Percentiles rank a stretch among this genome's conserved stretches.
Evolutionary conservation across 768 basidiomycete species (phyloP).

Genomic region (Lentinula sp.): DNA sequence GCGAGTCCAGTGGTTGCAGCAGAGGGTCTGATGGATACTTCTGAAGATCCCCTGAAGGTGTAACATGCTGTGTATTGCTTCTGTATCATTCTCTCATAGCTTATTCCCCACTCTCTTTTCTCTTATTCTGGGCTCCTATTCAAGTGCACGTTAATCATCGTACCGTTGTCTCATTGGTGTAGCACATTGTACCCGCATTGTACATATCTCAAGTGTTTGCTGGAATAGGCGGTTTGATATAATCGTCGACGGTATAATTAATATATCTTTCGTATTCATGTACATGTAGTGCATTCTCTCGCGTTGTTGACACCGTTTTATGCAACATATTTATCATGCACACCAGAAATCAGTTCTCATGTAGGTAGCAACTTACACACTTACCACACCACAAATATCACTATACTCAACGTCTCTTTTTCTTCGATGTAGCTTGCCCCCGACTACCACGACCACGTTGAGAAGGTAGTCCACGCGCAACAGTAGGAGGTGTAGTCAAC

Average conservation of each 20-base stretch:
- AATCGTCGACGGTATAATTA: constrained; percentile 11
- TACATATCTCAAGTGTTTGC: constrained; percentile 15
- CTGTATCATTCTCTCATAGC: constrained; percentile 11
- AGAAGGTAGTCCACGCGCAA: background rate
- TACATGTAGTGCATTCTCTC: background rate
- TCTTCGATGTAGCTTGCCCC: background rate
- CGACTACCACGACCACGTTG: background rate
- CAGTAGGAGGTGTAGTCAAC: constrained; percentile 1
- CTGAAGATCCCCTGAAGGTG: constrained; percentile 49
- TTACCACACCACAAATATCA: too few relatives aligned
- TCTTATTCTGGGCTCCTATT: constrained; percentile 13
- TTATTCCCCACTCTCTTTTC: constrained; percentile 10
- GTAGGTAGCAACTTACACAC: background rate
- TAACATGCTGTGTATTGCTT: constrained; percentile 4
- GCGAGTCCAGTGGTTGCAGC: constrained; percentile 46
- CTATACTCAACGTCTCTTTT: background rate
- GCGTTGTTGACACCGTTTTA: background rate
- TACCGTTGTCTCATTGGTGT: constrained; percentile 19
- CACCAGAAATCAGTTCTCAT: too few relatives aligned
- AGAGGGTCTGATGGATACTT: constrained; percentile 62
- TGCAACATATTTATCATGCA: background rate
- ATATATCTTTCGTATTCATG: background rate
- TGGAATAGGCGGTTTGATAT: constrained; percentile 17
- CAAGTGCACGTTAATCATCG: constrained; percentile 15
- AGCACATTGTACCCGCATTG: constrained; percentile 13